Conservation (phyloP, 192 early-diverging fungal species). For the Polychytrium aggregatum region DNA sequence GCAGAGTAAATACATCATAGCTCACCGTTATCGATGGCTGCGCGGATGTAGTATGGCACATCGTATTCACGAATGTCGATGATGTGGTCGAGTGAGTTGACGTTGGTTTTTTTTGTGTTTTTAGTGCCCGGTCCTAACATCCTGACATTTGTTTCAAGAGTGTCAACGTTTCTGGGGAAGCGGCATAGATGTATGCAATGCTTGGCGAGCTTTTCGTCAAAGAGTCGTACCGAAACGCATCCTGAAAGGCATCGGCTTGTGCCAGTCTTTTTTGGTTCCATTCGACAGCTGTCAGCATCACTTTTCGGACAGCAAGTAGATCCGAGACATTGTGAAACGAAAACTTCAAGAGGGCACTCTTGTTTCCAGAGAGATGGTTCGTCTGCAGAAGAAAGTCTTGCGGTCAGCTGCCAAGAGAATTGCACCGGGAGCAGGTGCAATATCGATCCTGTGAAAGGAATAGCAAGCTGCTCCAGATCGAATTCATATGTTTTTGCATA, state of each 20-base stretch:
- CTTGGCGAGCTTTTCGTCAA: too few species aligned
- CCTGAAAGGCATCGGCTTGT: conserved; percentile 42
- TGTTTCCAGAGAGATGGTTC: conserved; percentile 78
- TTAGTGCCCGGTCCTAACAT: too few species aligned
- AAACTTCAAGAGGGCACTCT: conserved; percentile 63
- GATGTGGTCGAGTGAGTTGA: conserved; percentile 57
- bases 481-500: too few species aligned
- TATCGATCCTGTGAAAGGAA: too few species aligned
- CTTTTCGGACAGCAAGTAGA: conserved; percentile 60
- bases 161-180: too few species aligned
- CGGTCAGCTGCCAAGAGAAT: neutral
- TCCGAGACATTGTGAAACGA: conserved; percentile 75
- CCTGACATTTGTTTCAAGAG: too few species aligned
- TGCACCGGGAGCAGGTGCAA: too few species aligned
- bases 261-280: conserved; percentile 62
- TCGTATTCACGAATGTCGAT: conserved; percentile 94
- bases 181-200: too few species aligned
- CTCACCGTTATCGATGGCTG: conserved; percentile 79
- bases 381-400: conserved; percentile 31
- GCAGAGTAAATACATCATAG: neutral
- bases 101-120: conserved; percentile 19
- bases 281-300: conserved; percentile 54
- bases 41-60: conserved; percentile 90
- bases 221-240: too few species aligned
- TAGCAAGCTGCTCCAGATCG: too few species aligned